phyloP scores from a whole-genome alignment of 73 alveolate genomes.

The Uronychia binucleata region DNA sequence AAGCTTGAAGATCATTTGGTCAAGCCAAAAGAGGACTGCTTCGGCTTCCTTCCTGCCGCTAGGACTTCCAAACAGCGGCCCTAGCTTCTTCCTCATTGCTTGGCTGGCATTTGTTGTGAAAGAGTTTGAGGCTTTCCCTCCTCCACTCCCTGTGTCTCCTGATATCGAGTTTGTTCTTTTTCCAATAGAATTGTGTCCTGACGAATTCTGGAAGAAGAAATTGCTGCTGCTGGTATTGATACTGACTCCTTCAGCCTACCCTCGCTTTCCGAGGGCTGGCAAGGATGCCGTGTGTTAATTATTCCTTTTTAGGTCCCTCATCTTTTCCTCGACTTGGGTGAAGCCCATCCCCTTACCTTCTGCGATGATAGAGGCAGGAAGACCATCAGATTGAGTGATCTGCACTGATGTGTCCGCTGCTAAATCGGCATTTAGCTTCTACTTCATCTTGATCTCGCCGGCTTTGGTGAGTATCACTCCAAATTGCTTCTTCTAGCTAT shows the following conservation, averaged over 20 bases:
- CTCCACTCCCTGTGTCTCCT: neutral
- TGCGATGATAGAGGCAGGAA: neutral
- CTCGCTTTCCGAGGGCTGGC: neutral
- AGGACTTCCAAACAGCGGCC: neutral
- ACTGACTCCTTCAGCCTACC: neutral
- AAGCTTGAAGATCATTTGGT: neutral
- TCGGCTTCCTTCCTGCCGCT: constrained; percentile 8
- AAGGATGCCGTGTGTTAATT: neutral
- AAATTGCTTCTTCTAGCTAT: neutral
- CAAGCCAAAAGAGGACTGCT: neutral
- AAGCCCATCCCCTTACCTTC: neutral
- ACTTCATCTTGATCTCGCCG: neutral
- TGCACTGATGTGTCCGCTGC: neutral
- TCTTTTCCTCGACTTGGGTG: neutral
- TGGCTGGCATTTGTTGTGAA: neutral
- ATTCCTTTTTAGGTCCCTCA: neutral
- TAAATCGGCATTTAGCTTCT: neutral
- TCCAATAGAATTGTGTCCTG: neutral
- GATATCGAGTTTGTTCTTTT: neutral
- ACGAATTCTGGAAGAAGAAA: neutral
- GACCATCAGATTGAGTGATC: neutral
- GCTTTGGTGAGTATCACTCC: neutral
- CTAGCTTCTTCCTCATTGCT: neutral
- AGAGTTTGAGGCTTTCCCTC: neutral
- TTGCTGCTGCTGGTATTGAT: neutral